phyloP scores from a whole-genome alignment of 2,329 filamentous ascomycete genomes.

The Lachnellula arida region DNA sequence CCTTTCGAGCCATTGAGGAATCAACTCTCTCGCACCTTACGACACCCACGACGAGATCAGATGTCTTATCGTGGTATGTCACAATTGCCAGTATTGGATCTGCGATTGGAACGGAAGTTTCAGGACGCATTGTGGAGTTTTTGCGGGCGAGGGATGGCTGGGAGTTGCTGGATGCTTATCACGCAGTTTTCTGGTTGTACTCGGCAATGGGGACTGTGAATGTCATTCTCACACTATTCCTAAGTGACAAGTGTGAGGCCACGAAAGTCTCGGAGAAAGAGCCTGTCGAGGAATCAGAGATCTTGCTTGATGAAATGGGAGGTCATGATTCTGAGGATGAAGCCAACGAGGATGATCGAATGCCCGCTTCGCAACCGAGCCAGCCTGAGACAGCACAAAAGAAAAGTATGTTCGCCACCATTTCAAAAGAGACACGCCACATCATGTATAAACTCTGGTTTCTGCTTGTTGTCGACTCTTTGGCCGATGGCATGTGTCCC shows the following conservation, averaged over 20 bases:
- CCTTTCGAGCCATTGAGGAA: constrained; percentile 57
- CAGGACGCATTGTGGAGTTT: constrained; percentile 53
- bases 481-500: constrained; percentile 62
- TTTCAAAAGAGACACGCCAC: constrained; percentile 51
- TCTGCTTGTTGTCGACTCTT: constrained; percentile 57
- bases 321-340: constrained; percentile 7
- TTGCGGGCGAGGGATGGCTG: constrained; percentile 42
- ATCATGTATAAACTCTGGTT: constrained; percentile 63
- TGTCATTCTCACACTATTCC: constrained; percentile 43
- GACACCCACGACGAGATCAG: constrained; percentile 39
- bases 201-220: constrained; percentile 52
- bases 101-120: constrained; percentile 52
- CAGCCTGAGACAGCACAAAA: constrained; percentile 1
- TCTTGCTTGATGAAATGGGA: constrained; percentile 13
- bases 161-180: constrained; percentile 45
- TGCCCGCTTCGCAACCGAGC: background rate
- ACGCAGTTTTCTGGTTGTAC: constrained; percentile 53
- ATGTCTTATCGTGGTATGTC: constrained; percentile 57
- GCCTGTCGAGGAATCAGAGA: constrained; percentile 11
- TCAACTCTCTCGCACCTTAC: constrained; percentile 53
- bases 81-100: constrained; percentile 53
- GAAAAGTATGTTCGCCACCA: constrained; percentile 43
- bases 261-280: background rate
- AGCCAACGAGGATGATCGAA: background rate
- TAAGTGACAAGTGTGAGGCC: constrained; percentile 38